These are phyloP conservation scores for Malus asiatica DNA, from an alignment of 306 rosid genomes.

Conservation along the genomic window DNA sequence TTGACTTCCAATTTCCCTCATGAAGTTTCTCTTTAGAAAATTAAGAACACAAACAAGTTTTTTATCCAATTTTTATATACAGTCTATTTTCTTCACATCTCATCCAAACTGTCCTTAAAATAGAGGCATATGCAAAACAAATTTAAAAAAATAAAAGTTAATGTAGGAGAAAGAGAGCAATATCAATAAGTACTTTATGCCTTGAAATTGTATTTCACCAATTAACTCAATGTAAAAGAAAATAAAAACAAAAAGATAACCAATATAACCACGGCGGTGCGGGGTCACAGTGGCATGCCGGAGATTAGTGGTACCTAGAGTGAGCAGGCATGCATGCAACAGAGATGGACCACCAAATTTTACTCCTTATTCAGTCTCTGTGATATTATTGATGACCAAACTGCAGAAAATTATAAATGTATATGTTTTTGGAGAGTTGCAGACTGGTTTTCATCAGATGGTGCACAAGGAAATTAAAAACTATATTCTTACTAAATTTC, in stretches of 20 bases:
- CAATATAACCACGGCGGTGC: not conserved
- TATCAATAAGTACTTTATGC: not conserved
- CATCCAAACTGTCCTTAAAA: not conserved
- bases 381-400: not conserved
- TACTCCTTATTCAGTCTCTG: not conserved
- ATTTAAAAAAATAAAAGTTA: no score
- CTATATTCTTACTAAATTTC: not conserved
- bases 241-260: not conserved
- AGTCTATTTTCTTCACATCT: not conserved
- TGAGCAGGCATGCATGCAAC: not conserved
- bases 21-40: not conserved
- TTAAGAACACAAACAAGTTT: not conserved
- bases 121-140: not conserved
- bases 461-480: not conserved
- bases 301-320: not conserved
- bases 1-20: not conserved
- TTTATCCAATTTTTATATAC: not conserved
- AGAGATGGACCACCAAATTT: not conserved
- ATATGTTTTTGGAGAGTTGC: not conserved
- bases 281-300: not conserved
- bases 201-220: not conserved
- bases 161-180: not conserved
- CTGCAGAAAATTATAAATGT: no score
- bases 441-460: not conserved
- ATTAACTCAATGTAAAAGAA: not conserved